phyloP scores from a whole-genome alignment of 192 early-diverging fungal genomes.

The Umbelopsis isabellina region DNA sequence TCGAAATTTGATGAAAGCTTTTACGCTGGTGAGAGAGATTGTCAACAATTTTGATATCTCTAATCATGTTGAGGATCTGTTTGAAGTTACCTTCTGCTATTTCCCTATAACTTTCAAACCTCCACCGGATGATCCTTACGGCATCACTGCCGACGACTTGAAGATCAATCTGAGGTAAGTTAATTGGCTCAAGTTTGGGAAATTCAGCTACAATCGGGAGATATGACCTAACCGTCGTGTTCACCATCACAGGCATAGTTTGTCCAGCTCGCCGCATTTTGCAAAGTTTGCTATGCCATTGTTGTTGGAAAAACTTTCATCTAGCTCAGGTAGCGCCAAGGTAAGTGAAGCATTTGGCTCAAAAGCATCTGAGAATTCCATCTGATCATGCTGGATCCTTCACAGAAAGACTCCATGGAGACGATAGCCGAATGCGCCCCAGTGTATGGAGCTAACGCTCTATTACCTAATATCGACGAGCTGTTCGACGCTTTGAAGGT shows the following conservation, averaged over 20 bases:
- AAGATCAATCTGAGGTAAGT: slow-evolving; percentile 73
- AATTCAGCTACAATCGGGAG: neutral
- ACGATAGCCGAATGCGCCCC: slow-evolving; percentile 78
- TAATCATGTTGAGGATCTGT: slow-evolving; percentile 85
- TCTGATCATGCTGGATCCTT: slow-evolving; percentile 7
- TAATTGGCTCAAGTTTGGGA: neutral
- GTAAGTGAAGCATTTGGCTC: slow-evolving; percentile 32
- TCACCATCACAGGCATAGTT: slow-evolving; percentile 56
- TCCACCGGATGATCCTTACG: slow-evolving; percentile 92
- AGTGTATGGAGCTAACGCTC: slow-evolving; percentile 71
- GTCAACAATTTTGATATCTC: slow-evolving; percentile 78
- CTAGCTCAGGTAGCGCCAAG: slow-evolving; percentile 87
- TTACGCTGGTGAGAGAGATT: slow-evolving; percentile 75
- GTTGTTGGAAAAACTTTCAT: slow-evolving; percentile 89
- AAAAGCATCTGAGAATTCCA: neutral
- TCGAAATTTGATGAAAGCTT: slow-evolving; percentile 88
- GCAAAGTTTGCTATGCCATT: slow-evolving; percentile 83
- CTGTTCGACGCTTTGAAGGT: slow-evolving; percentile 77
- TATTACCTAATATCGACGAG: slow-evolving; percentile 68
- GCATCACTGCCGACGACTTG: slow-evolving; percentile 92
- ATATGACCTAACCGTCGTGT: neutral
- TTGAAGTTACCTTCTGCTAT: slow-evolving; percentile 98
- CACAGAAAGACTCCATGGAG: slow-evolving; percentile 88
- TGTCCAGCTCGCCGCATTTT: slow-evolving; percentile 79
- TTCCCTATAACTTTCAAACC: slow-evolving; percentile 99